Percentiles rank a stretch among this genome's conserved stretches.
Evolutionary conservation across 139 green algal genomes (phyloP).

Genomic region (Chlorella vulgaris): DNA sequence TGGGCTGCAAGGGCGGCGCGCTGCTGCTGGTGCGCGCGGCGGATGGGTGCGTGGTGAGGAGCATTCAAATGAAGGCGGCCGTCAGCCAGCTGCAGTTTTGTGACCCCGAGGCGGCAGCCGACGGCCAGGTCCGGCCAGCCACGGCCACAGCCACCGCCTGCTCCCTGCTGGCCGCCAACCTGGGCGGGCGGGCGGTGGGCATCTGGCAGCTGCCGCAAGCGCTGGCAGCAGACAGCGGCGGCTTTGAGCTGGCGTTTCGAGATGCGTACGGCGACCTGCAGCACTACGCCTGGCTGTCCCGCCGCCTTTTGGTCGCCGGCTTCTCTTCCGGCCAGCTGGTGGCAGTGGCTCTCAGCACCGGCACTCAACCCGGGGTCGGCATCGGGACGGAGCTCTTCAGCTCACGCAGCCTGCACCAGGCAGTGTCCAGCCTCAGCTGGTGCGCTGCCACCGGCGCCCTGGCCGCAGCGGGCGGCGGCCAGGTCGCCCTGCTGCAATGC

Average conservation of each 20-base stretch:
- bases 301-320: slow-evolving; percentile 74
- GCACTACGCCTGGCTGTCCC: slow-evolving; percentile 76
- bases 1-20: slow-evolving; percentile 17
- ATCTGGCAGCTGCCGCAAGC: slow-evolving; percentile 27
- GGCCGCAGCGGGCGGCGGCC: slow-evolving; percentile 60
- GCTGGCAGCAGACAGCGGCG: slow-evolving; percentile 17
- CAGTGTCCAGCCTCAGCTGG: slow-evolving; percentile 34
- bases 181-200: slow-evolving; percentile 1
- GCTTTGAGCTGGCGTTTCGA: slow-evolving; percentile 73
- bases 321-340: slow-evolving; percentile 60
- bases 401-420: slow-evolving; percentile 3
- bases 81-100: slow-evolving; percentile 26
- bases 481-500: slow-evolving; percentile 58
- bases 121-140: not conserved
- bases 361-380: not conserved
- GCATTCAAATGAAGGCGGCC: not conserved
- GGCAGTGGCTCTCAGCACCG: slow-evolving; percentile 40
- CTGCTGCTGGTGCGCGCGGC: slow-evolving; percentile 13
- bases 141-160: not conserved
- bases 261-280: slow-evolving; percentile 72
- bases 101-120: not conserved
- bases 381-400: slow-evolving; percentile 24
- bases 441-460: slow-evolving; percentile 57
- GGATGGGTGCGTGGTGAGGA: not conserved
- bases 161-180: slow-evolving; percentile 7